Percentiles rank a stretch among this genome's conserved stretches.
Conservation (phyloP, 1,284 basidiomycete genomes). For the Apiotrichum mycotoxinovorans region DNA sequence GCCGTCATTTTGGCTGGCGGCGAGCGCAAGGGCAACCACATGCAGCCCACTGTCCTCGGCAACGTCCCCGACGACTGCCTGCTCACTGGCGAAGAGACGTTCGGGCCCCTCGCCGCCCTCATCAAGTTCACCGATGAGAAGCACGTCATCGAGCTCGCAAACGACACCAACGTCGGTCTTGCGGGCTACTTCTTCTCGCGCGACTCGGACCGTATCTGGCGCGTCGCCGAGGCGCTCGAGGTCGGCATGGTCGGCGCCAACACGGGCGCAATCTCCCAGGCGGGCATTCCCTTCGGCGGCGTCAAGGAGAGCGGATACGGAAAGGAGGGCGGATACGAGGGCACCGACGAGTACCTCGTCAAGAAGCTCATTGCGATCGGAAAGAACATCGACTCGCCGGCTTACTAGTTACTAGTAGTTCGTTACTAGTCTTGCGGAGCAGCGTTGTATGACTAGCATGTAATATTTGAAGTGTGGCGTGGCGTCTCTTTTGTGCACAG, state of each 20-base stretch:
- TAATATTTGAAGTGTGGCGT: too few species aligned
- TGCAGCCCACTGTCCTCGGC: conserved; percentile 80
- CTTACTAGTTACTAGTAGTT: background rate
- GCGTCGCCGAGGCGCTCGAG: conserved; percentile 95
- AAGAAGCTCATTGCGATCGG: conserved; percentile 43
- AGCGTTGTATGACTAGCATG: background rate
- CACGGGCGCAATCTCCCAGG: conserved; percentile 64
- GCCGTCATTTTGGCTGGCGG: conserved; percentile 88
- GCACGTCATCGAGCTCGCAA: conserved; percentile 81
- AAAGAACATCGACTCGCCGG: conserved; percentile 10
- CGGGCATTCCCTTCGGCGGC: conserved; percentile 87
- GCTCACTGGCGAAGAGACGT: conserved; percentile 72
- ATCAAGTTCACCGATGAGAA: conserved; percentile 87
- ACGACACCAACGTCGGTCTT: conserved; percentile 78
- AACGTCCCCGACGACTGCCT: conserved; percentile 69
- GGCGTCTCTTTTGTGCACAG: too few species aligned
- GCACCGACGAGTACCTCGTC: conserved; percentile 44
- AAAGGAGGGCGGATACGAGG: conserved; percentile 43
- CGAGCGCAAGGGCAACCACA: conserved; percentile 66
- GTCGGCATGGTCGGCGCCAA: conserved; percentile 77
- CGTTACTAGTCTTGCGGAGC: background rate
- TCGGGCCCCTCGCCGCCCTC: conserved; percentile 64
- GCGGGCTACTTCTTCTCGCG: conserved; percentile 89
- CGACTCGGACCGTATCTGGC: conserved; percentile 86
- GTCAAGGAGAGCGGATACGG: conserved; percentile 49